phyloP scores from a whole-genome alignment of 176 grass and related monocot genomes.

The Juncus inflexus region DNA sequence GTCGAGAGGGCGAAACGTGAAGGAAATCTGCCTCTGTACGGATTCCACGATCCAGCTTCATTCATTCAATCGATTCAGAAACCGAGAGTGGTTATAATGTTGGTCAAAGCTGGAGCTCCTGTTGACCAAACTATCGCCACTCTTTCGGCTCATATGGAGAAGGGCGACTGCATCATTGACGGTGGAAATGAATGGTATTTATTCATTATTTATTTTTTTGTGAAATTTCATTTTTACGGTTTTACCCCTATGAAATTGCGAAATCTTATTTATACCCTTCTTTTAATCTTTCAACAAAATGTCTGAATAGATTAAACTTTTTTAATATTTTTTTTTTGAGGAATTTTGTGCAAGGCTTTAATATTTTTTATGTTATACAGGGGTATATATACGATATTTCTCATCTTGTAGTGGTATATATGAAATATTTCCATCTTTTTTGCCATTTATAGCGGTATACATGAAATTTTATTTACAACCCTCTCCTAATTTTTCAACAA shows the following conservation, averaged over 20 bases:
- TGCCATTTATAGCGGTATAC: too few species aligned
- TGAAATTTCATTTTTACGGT: background rate
- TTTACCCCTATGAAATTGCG: too few species aligned
- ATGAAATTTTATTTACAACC: too few species aligned
- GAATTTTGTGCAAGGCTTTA: too few species aligned
- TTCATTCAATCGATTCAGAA: conserved; percentile 82
- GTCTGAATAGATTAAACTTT: too few species aligned
- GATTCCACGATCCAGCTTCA: conserved; percentile 55
- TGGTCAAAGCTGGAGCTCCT: conserved; percentile 75
- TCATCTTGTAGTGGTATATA: too few species aligned
- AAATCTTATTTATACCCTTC: too few species aligned
- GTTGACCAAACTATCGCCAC: conserved; percentile 80
- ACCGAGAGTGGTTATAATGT: conserved; percentile 69
- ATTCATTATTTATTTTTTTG: background rate
- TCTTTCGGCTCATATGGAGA: conserved; percentile 58
- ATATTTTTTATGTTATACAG: too few species aligned
- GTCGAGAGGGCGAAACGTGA: conserved; percentile 54
- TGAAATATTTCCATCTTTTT: too few species aligned
- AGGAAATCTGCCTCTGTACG: conserved; percentile 64
- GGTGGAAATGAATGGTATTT: conserved; percentile 76
- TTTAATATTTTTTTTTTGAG: background rate
- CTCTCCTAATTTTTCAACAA: too few species aligned
- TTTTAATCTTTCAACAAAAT: too few species aligned
- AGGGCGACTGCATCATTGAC: conserved; percentile 69
- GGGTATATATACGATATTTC: conserved; percentile 3